Base-by-base conservation (phyloP, 1,284 basidiomycete species). In the Erythrobasidium hasegawianum region DNA sequence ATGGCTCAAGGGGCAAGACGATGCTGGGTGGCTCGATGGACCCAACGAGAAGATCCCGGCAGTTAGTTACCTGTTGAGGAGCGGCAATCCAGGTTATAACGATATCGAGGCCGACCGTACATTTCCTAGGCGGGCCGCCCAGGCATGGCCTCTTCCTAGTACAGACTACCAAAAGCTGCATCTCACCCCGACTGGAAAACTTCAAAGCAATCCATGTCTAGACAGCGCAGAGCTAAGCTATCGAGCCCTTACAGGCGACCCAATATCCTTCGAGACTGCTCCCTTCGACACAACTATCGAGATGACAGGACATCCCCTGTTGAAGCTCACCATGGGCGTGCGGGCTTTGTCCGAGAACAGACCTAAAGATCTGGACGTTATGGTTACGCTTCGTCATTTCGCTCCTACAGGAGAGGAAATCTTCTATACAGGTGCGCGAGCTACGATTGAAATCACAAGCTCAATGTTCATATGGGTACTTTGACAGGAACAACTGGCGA, bases 1-100 rank as follows among this genome's bases (percentile, higher is more conserved):
- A n/a, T n/a, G n/a, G n/a, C n/a, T n/a, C n/a, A n/a, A n/a, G n/a
- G n/a, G n/a, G n/a, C n/a, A n/a, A n/a, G n/a, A n/a, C n/a, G n/a
- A n/a, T n/a, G n/a, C n/a, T n/a, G n/a, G n/a, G n/a, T n/a, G n/a
- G n/a, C n/a, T n/a, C n/a, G n/a, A n/a, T n/a, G n/a, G n/a, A n/a
- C n/a, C n/a, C n/a, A n/a, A n/a, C n/a, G n/a, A n/a, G n/a, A n/a
- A n/a, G n/a, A n/a, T 1, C 70, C 70, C 33, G n/a, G n/a, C n/a
- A n/a, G n/a, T n/a, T n/a, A n/a, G n/a, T n/a, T n/a, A n/a, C n/a
- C n/a, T n/a, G n/a, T n/a, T n/a, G n/a, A n/a, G n/a, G n/a, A n/a
- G n/a, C n/a, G 76, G 76, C n/a, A 75, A 74, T 66, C 76, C 76
- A 0, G 74, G 72, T 3, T 74, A 71, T 70, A 75, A 77, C 72